Evolutionary conservation across 306 rosid species (phyloP).

Genomic region (Pyrus communis): DNA sequence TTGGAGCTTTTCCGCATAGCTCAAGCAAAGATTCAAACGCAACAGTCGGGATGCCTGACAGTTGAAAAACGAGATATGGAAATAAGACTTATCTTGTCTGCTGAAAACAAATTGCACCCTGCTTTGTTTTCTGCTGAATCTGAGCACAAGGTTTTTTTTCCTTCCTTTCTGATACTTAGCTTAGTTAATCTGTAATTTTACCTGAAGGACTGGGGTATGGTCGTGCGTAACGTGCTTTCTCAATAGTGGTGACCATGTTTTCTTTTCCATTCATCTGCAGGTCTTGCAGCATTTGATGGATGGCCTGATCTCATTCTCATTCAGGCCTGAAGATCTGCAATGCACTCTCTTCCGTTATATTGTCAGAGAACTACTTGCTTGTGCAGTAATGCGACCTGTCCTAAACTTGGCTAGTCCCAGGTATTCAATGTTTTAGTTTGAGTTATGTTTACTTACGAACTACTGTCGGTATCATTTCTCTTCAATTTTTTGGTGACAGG

Average conservation of each 20-base stretch:
- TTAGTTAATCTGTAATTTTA: constrained; percentile 10
- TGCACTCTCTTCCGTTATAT: constrained; percentile 77
- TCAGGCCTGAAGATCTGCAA: constrained; percentile 77
- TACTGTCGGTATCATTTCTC: constrained; percentile 22
- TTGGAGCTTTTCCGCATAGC: constrained; percentile 83
- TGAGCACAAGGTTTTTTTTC: constrained; percentile 74
- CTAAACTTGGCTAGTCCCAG: constrained; percentile 85
- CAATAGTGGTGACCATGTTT: constrained; percentile 22
- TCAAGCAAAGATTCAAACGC: constrained; percentile 60
- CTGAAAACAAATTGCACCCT: constrained; percentile 91
- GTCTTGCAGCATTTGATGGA: constrained; percentile 90
- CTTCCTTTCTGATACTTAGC: constrained; percentile 8
- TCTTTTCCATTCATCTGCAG: constrained; percentile 38
- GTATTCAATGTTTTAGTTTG: constrained; percentile 30
- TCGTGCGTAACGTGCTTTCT: constrained; percentile 1
- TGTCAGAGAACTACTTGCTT: constrained; percentile 92
- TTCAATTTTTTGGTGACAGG: constrained; percentile 45
- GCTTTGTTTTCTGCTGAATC: constrained; percentile 96
- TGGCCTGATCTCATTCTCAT: constrained; percentile 72
- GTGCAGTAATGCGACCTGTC: constrained; percentile 91
- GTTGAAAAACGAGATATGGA: constrained; percentile 63
- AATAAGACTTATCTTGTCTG: constrained; percentile 54
- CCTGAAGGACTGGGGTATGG: constrained; percentile 7
- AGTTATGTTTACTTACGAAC: constrained; percentile 7
- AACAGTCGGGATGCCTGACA: constrained; percentile 41